phyloP scores from a whole-genome alignment of 2,329 filamentous ascomycete species.

The Neonectria ditissima region DNA sequence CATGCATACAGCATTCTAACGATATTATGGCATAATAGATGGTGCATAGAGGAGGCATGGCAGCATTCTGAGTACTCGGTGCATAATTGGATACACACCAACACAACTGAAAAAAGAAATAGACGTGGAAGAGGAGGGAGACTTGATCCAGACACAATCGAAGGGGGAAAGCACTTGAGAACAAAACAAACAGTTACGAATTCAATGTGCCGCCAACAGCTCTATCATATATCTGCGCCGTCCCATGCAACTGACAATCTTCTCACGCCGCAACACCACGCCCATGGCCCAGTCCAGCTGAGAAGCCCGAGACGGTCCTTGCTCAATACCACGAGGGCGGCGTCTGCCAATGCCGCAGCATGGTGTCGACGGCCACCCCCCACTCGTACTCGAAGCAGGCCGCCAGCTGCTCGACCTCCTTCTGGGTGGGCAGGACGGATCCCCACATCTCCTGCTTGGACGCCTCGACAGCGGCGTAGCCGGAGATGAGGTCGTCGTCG shows the following conservation, averaged over 20 bases:
- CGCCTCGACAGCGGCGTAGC: constrained; percentile 72
- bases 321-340: constrained; percentile 67
- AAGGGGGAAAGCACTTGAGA: not conserved
- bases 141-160: not conserved
- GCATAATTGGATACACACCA: not conserved
- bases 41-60: not conserved
- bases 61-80: not conserved
- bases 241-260: not conserved
- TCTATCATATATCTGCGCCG: not conserved
- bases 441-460: constrained; percentile 78
- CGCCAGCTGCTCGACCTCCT: constrained; percentile 69
- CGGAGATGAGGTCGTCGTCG: constrained; percentile 70
- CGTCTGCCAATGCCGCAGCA: constrained; percentile 76
- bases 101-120: not conserved
- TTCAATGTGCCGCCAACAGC: not conserved
- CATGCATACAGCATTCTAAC: not conserved
- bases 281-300: not conserved
- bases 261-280: not conserved
- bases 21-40: constrained; percentile 8
- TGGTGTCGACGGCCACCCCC: constrained; percentile 71
- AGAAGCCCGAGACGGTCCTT: not conserved
- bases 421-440: constrained; percentile 64
- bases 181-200: not conserved
- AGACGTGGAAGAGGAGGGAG: not conserved
- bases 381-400: constrained; percentile 75